Percentiles rank a stretch among this genome's conserved stretches.
Evolutionary conservation across 768 basidiomycete species (phyloP).

Genomic region (Psilocybe cubensis): DNA sequence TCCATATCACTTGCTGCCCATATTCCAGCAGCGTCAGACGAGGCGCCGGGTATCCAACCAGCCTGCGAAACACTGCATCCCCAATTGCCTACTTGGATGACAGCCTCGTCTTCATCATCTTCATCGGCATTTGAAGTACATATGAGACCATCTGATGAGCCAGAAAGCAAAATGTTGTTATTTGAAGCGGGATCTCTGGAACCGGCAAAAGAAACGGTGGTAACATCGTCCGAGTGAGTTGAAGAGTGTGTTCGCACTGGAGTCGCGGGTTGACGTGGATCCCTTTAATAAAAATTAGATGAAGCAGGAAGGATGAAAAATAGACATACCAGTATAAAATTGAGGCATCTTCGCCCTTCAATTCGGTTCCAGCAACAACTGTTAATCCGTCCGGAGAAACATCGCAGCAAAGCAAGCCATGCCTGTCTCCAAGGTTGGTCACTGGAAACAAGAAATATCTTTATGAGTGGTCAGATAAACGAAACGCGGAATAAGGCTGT

Average conservation of each 20-base stretch:
- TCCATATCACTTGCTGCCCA: constrained; percentile 98
- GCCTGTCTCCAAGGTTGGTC: constrained; percentile 45
- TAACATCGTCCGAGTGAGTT: constrained; percentile 94
- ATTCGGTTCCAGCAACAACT: constrained; percentile 82
- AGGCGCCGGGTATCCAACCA: constrained; percentile 56
- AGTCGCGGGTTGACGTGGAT: constrained; percentile 75
- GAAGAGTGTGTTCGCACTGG: constrained; percentile 79
- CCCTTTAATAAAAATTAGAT: constrained; percentile 51
- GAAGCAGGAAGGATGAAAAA: neutral
- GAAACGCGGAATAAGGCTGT: neutral
- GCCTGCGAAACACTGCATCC: constrained; percentile 80
- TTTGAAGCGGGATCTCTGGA: constrained; percentile 15
- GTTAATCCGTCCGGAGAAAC: constrained; percentile 70
- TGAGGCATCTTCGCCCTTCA: constrained; percentile 79
- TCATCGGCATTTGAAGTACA: constrained; percentile 74
- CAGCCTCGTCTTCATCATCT: constrained; percentile 87
- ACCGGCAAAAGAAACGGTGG: constrained; percentile 62
- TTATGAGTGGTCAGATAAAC: constrained; percentile 43
- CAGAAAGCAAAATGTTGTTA: constrained; percentile 65
- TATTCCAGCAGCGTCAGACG: constrained; percentile 38
- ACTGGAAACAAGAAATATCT: constrained; percentile 40
- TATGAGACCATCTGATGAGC: constrained; percentile 84
- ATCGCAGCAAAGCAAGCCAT: constrained; percentile 67
- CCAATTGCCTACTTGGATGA: constrained; percentile 82
- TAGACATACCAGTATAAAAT: constrained; percentile 77